Evolutionary conservation across 257 asterid species (phyloP), one percentile per base, ranked within the genome.

Genomic region (Ilex aquifolium): DNA sequence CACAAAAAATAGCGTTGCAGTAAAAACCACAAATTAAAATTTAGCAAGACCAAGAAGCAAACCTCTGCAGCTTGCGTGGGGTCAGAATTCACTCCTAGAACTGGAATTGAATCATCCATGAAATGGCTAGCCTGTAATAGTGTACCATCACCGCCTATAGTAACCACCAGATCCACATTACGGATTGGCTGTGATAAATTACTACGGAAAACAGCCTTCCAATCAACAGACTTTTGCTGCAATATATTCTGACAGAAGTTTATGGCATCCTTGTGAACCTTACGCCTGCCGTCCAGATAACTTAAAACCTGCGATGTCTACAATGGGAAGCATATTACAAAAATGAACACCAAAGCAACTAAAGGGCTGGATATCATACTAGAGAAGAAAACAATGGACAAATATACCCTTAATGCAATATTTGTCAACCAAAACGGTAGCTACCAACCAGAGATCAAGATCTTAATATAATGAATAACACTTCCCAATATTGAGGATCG

Each of bases 111-210:
- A 69, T 79, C 82, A 68, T 89, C 97, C 74, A 92, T 52, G 32
- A 88, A 83, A 79, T 92, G 97, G 82, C 95, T 88, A 60, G 95
- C 95, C 71, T 71, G 93, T 65, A 92, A 59, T 49, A 92, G 72
- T 8, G 99, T 92, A 16, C 96, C 99, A 79, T 92, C 99, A 64
- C 99, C 99, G 60, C 99, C 99, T 67, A 89, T 66, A 0, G 93
- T 77, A 60, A 92, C 74, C 60, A 92, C 91, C 67, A 92, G 82
- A 82, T 92, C 95, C 17, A 88, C 95, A 72, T 77, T 83, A 70
- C 66, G 82, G 64, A 92, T 80, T 48, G 86, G 85, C 65, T 66
- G 69, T 48, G 82, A 72, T 31, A 89, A 68, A 78, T 78, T 85
- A 73, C 70, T 71, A 14, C 95, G 82, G n/a, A 65, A 70, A 77